Conservation (phyloP, 2,329 filamentous ascomycete genomes). For the Nakataea oryzae region DNA sequence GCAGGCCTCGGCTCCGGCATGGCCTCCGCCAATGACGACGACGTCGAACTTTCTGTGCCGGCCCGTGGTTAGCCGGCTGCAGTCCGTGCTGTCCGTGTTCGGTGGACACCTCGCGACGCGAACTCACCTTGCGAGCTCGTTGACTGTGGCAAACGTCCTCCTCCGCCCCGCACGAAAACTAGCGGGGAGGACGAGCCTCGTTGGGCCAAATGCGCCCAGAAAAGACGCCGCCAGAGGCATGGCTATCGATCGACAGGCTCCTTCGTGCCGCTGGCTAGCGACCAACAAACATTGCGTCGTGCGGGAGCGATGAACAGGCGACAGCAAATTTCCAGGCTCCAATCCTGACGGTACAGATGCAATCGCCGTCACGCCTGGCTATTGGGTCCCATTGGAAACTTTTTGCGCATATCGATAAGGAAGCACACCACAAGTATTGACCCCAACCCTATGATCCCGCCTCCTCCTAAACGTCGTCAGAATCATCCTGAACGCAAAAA, state of each 20-base stretch:
- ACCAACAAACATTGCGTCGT: background rate
- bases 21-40: slow-evolving; percentile 88
- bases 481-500: too few species aligned
- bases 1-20: slow-evolving; percentile 90
- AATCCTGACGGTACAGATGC: background rate
- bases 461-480: background rate
- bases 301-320: background rate
- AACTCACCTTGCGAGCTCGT: slow-evolving; percentile 1
- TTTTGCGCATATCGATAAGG: background rate
- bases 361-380: background rate
- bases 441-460: background rate
- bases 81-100: background rate
- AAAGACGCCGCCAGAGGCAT: background rate
- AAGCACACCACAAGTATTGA: background rate
- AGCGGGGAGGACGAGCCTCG: background rate
- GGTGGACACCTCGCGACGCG: background rate
- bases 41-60: slow-evolving; percentile 67
- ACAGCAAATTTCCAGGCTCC: too few species aligned
- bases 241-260: background rate
- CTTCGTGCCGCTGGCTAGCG: background rate
- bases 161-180: slow-evolving; percentile 2
- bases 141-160: slow-evolving; percentile 1
- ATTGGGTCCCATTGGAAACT: too few species aligned
- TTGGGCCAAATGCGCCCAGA: background rate
- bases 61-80: too few species aligned